Percentiles rank a stretch among this genome's conserved stretches.
Conservation (phyloP, 2,329 filamentous ascomycete genomes). For the Diaporthe aspalathi region DNA sequence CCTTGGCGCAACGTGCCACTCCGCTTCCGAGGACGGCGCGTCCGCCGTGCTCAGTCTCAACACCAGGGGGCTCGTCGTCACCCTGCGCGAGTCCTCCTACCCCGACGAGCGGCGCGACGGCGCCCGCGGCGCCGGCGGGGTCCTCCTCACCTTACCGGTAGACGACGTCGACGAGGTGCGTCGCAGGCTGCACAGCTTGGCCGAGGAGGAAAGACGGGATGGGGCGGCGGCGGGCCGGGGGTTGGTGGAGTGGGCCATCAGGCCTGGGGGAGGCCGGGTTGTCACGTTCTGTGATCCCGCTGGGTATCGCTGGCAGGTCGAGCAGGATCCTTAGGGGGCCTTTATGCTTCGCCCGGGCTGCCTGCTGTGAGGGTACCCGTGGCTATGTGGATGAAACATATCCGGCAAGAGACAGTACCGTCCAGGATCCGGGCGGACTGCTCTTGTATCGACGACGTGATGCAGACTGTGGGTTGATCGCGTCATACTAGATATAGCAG, state of each 20-base stretch:
- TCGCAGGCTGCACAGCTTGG: slow-evolving; percentile 2
- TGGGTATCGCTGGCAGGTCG: slow-evolving; percentile 26
- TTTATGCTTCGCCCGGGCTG: neutral
- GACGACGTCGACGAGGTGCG: slow-evolving; percentile 11
- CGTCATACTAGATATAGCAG: neutral
- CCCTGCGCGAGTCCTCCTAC: neutral
- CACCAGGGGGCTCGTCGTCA: slow-evolving; percentile 13
- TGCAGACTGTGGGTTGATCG: neutral
- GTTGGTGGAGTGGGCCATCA: neutral
- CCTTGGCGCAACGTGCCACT: neutral
- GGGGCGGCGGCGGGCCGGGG: neutral
- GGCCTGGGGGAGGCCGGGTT: neutral
- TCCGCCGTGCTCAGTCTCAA: slow-evolving; percentile 12
- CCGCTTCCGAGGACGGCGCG: neutral
- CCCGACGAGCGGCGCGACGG: neutral
- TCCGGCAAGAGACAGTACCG: neutral
- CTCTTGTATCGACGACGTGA: neutral
- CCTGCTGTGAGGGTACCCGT: neutral
- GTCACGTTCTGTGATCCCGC: slow-evolving; percentile 30
- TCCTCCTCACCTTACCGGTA: slow-evolving; percentile 31
- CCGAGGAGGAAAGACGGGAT: neutral
- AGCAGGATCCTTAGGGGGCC: neutral
- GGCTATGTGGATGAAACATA: neutral
- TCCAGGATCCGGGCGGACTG: neutral
- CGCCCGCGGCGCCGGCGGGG: neutral